Percentiles rank a stretch among this genome's conserved stretches.
Conservation (phyloP, 2,329 filamentous ascomycete genomes). For the Metarhizium album region DNA sequence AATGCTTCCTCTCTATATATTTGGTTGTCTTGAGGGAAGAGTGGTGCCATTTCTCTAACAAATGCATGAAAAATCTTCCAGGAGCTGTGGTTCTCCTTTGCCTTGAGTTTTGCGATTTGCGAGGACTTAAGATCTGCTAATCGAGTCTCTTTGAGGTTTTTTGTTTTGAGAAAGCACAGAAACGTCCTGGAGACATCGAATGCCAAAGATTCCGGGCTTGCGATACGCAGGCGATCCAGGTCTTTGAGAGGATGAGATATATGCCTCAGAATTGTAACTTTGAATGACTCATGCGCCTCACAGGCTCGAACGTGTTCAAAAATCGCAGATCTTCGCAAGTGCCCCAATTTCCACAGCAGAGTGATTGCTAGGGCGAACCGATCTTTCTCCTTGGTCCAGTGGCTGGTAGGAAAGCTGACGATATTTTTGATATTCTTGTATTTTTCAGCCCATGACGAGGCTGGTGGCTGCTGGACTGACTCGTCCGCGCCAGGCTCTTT, state of each 20-base stretch:
- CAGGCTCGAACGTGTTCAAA: slow-evolving; percentile 15
- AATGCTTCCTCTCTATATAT: slow-evolving; percentile 17
- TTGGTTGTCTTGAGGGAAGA: slow-evolving; percentile 22
- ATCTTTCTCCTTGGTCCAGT: slow-evolving; percentile 19
- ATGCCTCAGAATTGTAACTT: slow-evolving; percentile 4
- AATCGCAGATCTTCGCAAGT: slow-evolving; percentile 17
- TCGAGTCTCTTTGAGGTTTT: slow-evolving; percentile 11
- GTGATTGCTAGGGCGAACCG: slow-evolving; percentile 19
- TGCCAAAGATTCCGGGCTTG: slow-evolving; percentile 9
- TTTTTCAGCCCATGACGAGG: slow-evolving; percentile 1
- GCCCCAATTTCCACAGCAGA: slow-evolving; percentile 20
- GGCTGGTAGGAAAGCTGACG: slow-evolving; percentile 7
- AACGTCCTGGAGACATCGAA: slow-evolving; percentile 23
- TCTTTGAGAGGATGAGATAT: slow-evolving; percentile 9
- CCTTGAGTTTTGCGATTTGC: slow-evolving; percentile 10
- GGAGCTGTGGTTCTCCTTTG: slow-evolving; percentile 12
- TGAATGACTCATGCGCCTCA: slow-evolving; percentile 7
- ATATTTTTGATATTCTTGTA: slow-evolving; percentile 11
- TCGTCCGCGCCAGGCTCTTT: not conserved
- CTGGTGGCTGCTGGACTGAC: not conserved
- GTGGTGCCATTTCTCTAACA: slow-evolving; percentile 13
- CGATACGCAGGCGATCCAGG: slow-evolving; percentile 5
- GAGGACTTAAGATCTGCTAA: slow-evolving; percentile 1
- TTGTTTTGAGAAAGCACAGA: slow-evolving; percentile 18
- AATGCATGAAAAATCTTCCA: slow-evolving; percentile 18